A percentile compares a stretch with the other conserved stretches of the same genome.
Evolutionary conservation across 2,329 filamentous ascomycete species (phyloP).

Genomic region (Calonectria hawksworthii): DNA sequence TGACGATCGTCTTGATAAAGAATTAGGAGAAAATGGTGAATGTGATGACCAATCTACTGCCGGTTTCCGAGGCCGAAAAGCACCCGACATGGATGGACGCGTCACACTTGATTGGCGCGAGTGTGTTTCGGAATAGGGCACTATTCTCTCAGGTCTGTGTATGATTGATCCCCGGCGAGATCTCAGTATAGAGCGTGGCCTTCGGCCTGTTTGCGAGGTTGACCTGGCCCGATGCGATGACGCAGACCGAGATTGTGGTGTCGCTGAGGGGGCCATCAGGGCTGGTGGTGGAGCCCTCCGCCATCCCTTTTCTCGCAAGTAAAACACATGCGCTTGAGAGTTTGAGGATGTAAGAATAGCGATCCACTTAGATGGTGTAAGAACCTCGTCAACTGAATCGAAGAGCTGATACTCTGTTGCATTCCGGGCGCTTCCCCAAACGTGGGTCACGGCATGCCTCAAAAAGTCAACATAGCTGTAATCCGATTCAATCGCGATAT

Average conservation of each 20-base stretch:
- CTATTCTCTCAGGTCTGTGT: not conserved
- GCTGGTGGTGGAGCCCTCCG: not conserved
- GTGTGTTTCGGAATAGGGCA: not conserved
- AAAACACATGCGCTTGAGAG: not conserved
- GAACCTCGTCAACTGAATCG: not conserved
- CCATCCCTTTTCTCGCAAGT: not conserved
- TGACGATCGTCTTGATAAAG: not conserved
- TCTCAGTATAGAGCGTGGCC: not conserved
- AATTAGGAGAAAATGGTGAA: not conserved
- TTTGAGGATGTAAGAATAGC: not conserved
- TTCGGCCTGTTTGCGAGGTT: not conserved
- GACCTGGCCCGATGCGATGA: not conserved
- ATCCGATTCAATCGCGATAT: constrained; percentile 1
- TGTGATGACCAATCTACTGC: not conserved
- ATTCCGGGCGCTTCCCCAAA: not conserved
- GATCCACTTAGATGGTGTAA: not conserved
- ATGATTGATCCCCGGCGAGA: not conserved
- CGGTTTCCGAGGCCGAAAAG: not conserved
- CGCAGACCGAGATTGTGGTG: not conserved
- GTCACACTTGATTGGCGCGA: not conserved
- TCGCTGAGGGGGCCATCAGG: too few relatives aligned
- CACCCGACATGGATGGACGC: not conserved
- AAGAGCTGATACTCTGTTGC: constrained; percentile 1
- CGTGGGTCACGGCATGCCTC: not conserved
- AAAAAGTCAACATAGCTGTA: constrained; percentile 12